These are phyloP conservation scores for Hysterium pulicare DNA, from an alignment of 2,329 filamentous ascomycete genomes.

Conservation along the genomic window DNA sequence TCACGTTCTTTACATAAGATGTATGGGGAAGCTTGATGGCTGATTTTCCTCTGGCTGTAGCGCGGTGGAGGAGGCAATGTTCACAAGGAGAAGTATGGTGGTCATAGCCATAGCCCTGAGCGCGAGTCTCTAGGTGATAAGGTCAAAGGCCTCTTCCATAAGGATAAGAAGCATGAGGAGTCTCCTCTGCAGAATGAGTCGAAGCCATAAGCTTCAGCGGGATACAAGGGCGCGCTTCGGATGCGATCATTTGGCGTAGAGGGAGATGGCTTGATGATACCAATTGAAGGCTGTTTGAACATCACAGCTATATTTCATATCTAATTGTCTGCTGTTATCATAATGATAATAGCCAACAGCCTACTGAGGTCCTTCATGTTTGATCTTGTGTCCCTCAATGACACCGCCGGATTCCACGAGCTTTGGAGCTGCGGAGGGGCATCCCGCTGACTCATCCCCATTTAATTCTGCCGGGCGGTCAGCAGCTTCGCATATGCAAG, in stretches of 20 bases:
- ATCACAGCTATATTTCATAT: too few species aligned
- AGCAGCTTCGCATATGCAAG: too few species aligned
- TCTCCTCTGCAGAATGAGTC: conserved; percentile 20
- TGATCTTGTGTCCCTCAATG: too few species aligned
- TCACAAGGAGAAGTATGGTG: conserved; percentile 47
- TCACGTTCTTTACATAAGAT: neutral
- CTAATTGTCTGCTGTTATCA: neutral
- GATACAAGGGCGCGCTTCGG: too few species aligned
- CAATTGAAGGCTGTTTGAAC: neutral
- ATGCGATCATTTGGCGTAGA: too few species aligned
- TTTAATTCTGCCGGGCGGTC: neutral
- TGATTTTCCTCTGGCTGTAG: conserved; percentile 13
- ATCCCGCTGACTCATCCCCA: conserved; percentile 2
- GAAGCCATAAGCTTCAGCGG: too few species aligned
- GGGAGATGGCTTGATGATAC: neutral
- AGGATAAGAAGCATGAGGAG: conserved; percentile 31
- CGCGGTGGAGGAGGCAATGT: conserved; percentile 48
- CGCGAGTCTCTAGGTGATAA: conserved; percentile 41
- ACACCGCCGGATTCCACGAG: too few species aligned
- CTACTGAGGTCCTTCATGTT: too few species aligned
- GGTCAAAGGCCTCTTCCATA: conserved; percentile 41
- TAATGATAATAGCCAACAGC: too few species aligned
- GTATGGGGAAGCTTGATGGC: neutral
- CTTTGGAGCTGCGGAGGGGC: conserved; percentile 6
- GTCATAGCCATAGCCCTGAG: conserved; percentile 40